A percentile compares a stretch with the other conserved stretches of the same genome.
phyloP scores from a whole-genome alignment of 768 basidiomycete genomes.

The Filobasidium wieringae region DNA sequence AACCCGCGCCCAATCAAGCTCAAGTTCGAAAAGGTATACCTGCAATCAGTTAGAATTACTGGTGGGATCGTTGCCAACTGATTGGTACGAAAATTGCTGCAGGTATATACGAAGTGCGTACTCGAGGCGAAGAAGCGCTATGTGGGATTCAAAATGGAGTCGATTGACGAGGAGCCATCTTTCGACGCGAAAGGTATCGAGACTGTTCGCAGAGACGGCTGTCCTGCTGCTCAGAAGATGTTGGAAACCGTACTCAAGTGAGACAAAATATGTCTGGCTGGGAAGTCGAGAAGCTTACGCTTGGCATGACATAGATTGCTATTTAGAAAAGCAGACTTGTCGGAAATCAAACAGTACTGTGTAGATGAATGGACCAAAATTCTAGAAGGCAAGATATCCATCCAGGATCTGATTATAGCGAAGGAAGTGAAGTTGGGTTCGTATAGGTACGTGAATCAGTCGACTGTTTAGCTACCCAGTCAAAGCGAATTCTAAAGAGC shows the following conservation, averaged over 20 bases:
- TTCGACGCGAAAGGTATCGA: slow-evolving; percentile 99
- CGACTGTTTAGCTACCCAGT: neutral
- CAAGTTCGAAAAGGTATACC: slow-evolving; percentile 85
- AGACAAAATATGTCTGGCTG: slow-evolving; percentile 17
- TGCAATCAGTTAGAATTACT: neutral
- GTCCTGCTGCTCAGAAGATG: slow-evolving; percentile 85
- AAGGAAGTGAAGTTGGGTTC: slow-evolving; percentile 89
- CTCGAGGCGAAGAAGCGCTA: slow-evolving; percentile 98
- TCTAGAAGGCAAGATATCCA: slow-evolving; percentile 61
- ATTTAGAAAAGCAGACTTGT: slow-evolving; percentile 80
- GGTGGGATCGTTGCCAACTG: neutral
- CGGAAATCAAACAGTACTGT: slow-evolving; percentile 78
- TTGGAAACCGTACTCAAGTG: slow-evolving; percentile 80
- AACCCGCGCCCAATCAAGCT: slow-evolving; percentile 89
- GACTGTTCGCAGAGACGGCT: slow-evolving; percentile 83
- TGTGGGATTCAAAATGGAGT: slow-evolving; percentile 91
- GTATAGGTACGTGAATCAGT: slow-evolving; percentile 60
- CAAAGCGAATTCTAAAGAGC: neutral
- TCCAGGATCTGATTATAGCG: slow-evolving; percentile 90
- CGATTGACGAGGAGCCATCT: slow-evolving; percentile 58
- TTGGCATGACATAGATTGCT: slow-evolving; percentile 52
- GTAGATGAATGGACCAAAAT: slow-evolving; percentile 72
- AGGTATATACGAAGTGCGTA: slow-evolving; percentile 91
- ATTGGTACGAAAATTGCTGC: neutral
- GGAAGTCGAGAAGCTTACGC: neutral